Evolutionary conservation across 2,329 filamentous ascomycete species (phyloP), one percentile per base, ranked within the genome.

Genomic region (Trichoderma sp.): DNA sequence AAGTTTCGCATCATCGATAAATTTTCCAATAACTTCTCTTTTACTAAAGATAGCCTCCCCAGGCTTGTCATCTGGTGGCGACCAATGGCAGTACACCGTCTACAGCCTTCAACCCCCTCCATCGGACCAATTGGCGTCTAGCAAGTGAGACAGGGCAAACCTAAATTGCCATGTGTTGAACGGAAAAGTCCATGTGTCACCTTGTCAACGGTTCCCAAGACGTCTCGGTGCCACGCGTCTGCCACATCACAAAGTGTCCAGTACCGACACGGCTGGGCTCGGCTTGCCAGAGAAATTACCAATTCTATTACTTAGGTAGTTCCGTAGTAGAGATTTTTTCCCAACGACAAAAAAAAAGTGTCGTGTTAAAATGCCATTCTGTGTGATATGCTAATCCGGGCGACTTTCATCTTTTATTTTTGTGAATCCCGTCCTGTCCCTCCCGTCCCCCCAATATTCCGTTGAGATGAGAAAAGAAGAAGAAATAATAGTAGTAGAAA

Each of bases 11-110:
- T 39, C 18, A 8, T 26, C 61, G 32, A 34, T 56, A 8, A 28
- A 24, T 39, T 58, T 24, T 14, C 18, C 39, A 14, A n/a, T 65
- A 8, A 30, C 11, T 28, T 51, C 8, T 47, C 8, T 47, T 32
- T 53, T 53, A 26, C 63, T 34, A 53, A 36, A 56, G 43, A 56
- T 18, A 15, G n/a, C 53, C 32, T 11, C 24, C 36, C 34, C n/a
- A 43, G 14, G 8, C 24, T 64, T 64, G 62, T 53, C 62, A 65
- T 65, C 43, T 14, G 36, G 65, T 51, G 65, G 65, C 56, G 56
- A 21, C 65, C 65, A 69, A 69, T 70, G 11, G 67, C 43, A 70
- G 57, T 70, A 70, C 67, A 69, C 65, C 36, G 65, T 69, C 65
- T 60, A 43, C 65, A 60, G 34, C 65, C 53, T 32, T 57, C 18